These are phyloP conservation scores for Xerocomus cyaneibrunnescens DNA, from an alignment of 1,284 basidiomycete species.

Conservation along the genomic window DNA sequence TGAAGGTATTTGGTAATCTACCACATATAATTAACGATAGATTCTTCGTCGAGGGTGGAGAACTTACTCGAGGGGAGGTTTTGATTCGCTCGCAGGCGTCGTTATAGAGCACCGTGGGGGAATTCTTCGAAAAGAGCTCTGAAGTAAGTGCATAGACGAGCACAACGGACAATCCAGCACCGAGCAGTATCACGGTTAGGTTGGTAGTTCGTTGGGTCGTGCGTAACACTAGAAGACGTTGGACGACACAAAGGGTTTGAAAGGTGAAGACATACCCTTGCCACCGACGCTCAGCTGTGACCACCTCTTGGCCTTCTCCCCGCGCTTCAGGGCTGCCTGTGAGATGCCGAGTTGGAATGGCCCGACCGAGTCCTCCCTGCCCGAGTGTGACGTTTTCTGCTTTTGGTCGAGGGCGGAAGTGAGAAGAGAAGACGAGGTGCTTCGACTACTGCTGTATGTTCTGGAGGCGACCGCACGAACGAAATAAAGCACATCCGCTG, in stretches of 20 bases:
- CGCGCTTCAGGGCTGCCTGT: slow-evolving; percentile 51
- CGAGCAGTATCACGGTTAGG: slow-evolving; percentile 78
- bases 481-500: neutral
- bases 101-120: slow-evolving; percentile 85
- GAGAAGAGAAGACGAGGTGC: slow-evolving; percentile 55
- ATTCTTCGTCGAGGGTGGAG: slow-evolving; percentile 10
- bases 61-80: slow-evolving; percentile 62
- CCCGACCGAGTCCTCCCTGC: slow-evolving; percentile 63
- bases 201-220: slow-evolving; percentile 79
- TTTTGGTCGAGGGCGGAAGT: slow-evolving; percentile 67
- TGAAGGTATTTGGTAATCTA: slow-evolving; percentile 68
- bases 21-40: neutral
- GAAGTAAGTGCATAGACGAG: slow-evolving; percentile 85
- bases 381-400: slow-evolving; percentile 37
- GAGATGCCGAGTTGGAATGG: slow-evolving; percentile 81
- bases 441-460: slow-evolving; percentile 51
- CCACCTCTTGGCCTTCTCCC: slow-evolving; percentile 72
- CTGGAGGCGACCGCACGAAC: slow-evolving; percentile 19
- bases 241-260: neutral
- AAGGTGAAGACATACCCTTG: slow-evolving; percentile 60
- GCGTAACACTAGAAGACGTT: slow-evolving; percentile 17
- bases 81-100: slow-evolving; percentile 86
- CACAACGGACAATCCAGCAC: slow-evolving; percentile 78
- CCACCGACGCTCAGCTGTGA: slow-evolving; percentile 77
- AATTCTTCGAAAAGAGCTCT: slow-evolving; percentile 91